A percentile compares a stretch with the other conserved stretches of the same genome.
Evolutionary conservation across 257 asterid genomes (phyloP).

Genomic region (Ligustrum vulgare): DNA sequence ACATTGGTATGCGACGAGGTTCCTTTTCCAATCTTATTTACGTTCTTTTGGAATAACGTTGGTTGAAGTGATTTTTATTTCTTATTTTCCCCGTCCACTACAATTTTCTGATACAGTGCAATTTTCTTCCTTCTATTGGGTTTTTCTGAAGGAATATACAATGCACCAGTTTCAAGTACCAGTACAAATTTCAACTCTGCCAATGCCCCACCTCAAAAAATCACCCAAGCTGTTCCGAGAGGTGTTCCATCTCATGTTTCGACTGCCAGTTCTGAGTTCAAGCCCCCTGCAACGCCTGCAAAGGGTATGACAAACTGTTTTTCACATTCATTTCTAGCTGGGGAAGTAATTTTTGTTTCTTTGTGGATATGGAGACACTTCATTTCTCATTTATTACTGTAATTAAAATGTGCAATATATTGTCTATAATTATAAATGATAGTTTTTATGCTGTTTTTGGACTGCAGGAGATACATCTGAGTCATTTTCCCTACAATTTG

Average conservation of each 20-base stretch:
- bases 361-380: background rate
- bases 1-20: slow-evolving; percentile 28
- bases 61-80: background rate
- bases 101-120: background rate
- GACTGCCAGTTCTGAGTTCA: slow-evolving; percentile 41
- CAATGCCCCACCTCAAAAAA: slow-evolving; percentile 45
- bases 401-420: background rate
- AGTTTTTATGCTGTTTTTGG: slow-evolving; percentile 18
- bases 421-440: slow-evolving; percentile 9
- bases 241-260: slow-evolving; percentile 48
- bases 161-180: slow-evolving; percentile 34
- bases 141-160: slow-evolving; percentile 39
- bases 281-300: slow-evolving; percentile 48
- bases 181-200: slow-evolving; percentile 36
- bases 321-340: slow-evolving; percentile 1
- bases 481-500: slow-evolving; percentile 84
- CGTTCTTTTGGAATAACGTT: background rate
- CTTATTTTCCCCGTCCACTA: background rate
- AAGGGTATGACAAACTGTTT: slow-evolving; percentile 46
- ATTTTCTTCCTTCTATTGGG: background rate
- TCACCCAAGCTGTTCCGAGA: slow-evolving; percentile 49
- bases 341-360: background rate
- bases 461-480: slow-evolving; percentile 65
- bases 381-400: background rate
- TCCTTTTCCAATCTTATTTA: background rate